Conservation (phyloP, 2,329 filamentous ascomycete species). For the Alternaria sp. region DNA sequence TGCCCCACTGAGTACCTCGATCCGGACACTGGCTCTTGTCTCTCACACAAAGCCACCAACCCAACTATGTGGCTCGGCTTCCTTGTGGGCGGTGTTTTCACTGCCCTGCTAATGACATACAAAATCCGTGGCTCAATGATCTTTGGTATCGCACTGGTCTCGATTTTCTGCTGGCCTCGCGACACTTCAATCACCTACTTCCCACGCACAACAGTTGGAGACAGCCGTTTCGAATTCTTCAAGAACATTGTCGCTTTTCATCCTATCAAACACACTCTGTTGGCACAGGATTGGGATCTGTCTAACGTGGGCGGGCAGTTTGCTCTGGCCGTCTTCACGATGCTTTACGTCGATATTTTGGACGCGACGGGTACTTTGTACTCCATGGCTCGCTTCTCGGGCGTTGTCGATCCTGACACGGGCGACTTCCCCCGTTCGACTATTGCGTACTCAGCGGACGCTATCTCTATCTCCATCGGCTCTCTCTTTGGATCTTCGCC, state of each 20-base stretch:
- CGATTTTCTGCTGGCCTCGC: conserved; percentile 87
- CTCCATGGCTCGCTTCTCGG: conserved; percentile 85
- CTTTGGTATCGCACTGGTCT: conserved; percentile 79
- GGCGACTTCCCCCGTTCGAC: conserved; percentile 90
- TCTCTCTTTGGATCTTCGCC: conserved; percentile 78
- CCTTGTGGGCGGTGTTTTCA: conserved; percentile 82
- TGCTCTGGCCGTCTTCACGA: conserved; percentile 82
- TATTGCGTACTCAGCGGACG: conserved; percentile 82
- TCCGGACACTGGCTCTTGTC: conserved; percentile 61
- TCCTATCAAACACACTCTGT: conserved; percentile 71
- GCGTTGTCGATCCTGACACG: conserved; percentile 79
- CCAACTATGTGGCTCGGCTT: conserved; percentile 88
- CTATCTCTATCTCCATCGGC: conserved; percentile 79
- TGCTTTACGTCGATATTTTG: conserved; percentile 88
- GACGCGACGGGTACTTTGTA: conserved; percentile 84
- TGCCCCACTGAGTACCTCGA: conserved; percentile 63
- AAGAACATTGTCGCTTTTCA: conserved; percentile 86
- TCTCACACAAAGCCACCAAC: conserved; percentile 75
- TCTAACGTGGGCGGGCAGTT: conserved; percentile 74
- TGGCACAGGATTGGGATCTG: conserved; percentile 76
- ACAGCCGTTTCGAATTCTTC: conserved; percentile 82
- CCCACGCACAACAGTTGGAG: conserved; percentile 71
- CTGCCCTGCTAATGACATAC: conserved; percentile 81
- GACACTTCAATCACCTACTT: conserved; percentile 79
- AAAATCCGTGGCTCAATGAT: conserved; percentile 87